Percentiles rank a stretch among this genome's conserved stretches.
These are phyloP conservation scores for Leishmania major DNA, from an alignment of 208 protist genomes.

Conservation along the genomic window DNA sequence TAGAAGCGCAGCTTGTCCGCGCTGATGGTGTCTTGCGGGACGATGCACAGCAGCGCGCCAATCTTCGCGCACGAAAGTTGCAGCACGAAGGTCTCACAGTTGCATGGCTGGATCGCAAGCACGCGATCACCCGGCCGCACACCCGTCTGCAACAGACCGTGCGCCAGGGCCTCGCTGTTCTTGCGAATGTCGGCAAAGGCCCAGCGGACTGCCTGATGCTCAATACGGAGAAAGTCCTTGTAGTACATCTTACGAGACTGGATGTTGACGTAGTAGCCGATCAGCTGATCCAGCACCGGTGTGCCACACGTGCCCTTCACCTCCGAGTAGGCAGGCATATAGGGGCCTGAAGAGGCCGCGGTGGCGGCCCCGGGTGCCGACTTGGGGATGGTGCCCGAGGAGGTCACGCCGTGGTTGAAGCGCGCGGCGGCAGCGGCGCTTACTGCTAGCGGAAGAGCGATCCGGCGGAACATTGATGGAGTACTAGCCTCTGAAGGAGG, in stretches of 20 bases:
- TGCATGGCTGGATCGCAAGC: slow-evolving; percentile 88
- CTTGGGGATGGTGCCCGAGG: slow-evolving; percentile 26
- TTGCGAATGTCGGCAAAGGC: slow-evolving; percentile 93
- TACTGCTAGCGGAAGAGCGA: slow-evolving; percentile 21
- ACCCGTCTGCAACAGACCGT: slow-evolving; percentile 90
- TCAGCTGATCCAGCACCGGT: slow-evolving; percentile 88
- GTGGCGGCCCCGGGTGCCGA: slow-evolving; percentile 57
- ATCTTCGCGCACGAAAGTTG: slow-evolving; percentile 91
- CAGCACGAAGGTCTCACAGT: slow-evolving; percentile 91
- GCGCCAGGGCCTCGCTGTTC: slow-evolving; percentile 92
- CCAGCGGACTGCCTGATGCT: slow-evolving; percentile 93
- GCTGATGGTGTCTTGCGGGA: slow-evolving; percentile 82
- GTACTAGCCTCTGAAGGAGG: not conserved
- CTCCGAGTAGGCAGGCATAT: slow-evolving; percentile 82
- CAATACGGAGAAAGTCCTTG: slow-evolving; percentile 93
- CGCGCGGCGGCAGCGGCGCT: slow-evolving; percentile 26
- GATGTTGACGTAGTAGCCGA: slow-evolving; percentile 94
- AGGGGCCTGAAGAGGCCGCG: slow-evolving; percentile 49
- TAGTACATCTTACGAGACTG: slow-evolving; percentile 95
- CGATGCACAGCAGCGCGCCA: slow-evolving; percentile 80
- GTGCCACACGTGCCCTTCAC: slow-evolving; percentile 58
- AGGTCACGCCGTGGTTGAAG: slow-evolving; percentile 41
- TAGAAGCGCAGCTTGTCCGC: slow-evolving; percentile 92
- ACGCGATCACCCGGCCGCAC: slow-evolving; percentile 86
- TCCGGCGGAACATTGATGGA: slow-evolving; percentile 34